Base-by-base conservation (phyloP, 331 rosid genomes). In the Stylosanthes scabra region DNA sequence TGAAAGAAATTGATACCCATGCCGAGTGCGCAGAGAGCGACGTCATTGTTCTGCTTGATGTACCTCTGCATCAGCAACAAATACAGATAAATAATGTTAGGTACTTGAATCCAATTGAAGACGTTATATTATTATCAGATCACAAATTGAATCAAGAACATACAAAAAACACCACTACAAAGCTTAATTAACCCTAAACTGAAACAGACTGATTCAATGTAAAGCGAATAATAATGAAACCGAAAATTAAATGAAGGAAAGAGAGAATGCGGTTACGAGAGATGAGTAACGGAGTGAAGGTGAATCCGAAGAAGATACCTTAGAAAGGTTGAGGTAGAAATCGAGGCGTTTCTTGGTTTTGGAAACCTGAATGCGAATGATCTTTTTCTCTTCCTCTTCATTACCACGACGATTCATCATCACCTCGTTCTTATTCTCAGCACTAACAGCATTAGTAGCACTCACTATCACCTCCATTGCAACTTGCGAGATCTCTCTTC, bases 251-350 rank as follows among this genome's bases (percentile, higher is more conserved):
- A 50, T 50, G 39, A 42, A 8, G 14, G 1, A 11, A 60, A 7
- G 66, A 20, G 8, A n/a, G n/a, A n/a, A n/a, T n/a, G n/a, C n/a
- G n/a, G n/a, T n/a, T n/a, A n/a, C n/a, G 66, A 20, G 8, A 29
- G 16, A 12, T 10, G 34, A 31, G 9, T 6, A 20, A 20, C 25
- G 0, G 25, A 34, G 46, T n/a, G 47, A 37, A 61, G 9, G 47
- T 20, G 3, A 25, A 13, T 10, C 7, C 9, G 46, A 42, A 42
- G 46, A 11, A 42, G 34, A 28, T 68, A 85, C 95, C 95, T 85
- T 86, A 1, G 91, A 88, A 61, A 89, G 89, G 15, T 83, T 85
- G 80, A 83, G 79, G 84, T 89, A 89, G 82, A 83, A 89, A 87
- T 70, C 15, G 77, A 85, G 65, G 2, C 91, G 91, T 63, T 75